Conservation (phyloP, 306 rosid genomes). For the Vigna angularis region DNA sequence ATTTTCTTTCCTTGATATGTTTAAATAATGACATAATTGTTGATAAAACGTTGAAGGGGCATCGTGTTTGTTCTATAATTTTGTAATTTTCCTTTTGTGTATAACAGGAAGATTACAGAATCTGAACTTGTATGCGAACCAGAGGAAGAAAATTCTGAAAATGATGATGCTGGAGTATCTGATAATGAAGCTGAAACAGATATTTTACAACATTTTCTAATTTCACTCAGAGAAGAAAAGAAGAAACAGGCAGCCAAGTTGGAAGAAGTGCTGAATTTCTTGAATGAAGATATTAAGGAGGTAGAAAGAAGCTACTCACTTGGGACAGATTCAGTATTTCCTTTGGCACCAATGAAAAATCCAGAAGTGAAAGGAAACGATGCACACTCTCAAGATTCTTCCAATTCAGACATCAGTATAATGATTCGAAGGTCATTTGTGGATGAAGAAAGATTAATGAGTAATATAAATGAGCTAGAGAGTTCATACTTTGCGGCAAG, state of each 20-base stretch:
- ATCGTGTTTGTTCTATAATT: neutral
- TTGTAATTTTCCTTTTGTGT: slow-evolving; percentile 33
- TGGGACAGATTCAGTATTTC: slow-evolving; percentile 47
- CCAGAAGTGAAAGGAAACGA: slow-evolving; percentile 45
- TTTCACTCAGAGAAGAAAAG: slow-evolving; percentile 65
- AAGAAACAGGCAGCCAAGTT: slow-evolving; percentile 68
- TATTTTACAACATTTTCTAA: slow-evolving; percentile 62
- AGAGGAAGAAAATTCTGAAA: slow-evolving; percentile 55
- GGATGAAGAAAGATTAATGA: slow-evolving; percentile 57
- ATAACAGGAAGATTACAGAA: slow-evolving; percentile 73
- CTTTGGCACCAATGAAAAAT: slow-evolving; percentile 44
- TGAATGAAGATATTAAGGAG: slow-evolving; percentile 84
- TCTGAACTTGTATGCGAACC: slow-evolving; percentile 65
- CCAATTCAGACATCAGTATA: slow-evolving; percentile 48
- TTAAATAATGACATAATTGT: too few relatives aligned
- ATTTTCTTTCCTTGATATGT: too few relatives aligned
- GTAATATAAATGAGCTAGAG: slow-evolving; percentile 67
- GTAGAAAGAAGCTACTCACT: slow-evolving; percentile 63
- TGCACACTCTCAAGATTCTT: slow-evolving; percentile 45
- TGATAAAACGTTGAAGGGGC: too few relatives aligned
- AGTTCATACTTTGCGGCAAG: slow-evolving; percentile 78
- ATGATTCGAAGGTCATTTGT: slow-evolving; percentile 45
- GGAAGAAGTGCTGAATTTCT: slow-evolving; percentile 58
- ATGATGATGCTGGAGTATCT: slow-evolving; percentile 50
- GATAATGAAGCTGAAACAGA: slow-evolving; percentile 69